phyloP scores from a whole-genome alignment of 257 asterid genomes.

The Rauvolfia tetraphylla region DNA sequence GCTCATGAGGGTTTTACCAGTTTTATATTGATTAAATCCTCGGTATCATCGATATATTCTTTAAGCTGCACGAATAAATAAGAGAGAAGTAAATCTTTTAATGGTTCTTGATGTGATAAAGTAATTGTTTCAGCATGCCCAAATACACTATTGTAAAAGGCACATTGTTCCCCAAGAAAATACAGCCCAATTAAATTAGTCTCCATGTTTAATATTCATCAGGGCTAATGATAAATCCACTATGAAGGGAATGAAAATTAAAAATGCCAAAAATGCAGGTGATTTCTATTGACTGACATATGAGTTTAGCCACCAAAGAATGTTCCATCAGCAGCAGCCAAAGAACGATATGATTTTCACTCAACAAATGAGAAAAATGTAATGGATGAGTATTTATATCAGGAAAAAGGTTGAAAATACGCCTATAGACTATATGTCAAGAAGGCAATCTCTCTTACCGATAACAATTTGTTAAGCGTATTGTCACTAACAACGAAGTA shows the following conservation, averaged over 20 bases:
- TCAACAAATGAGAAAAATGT: neutral
- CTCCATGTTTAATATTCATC: neutral
- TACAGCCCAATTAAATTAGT: neutral
- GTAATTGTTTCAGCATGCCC: neutral
- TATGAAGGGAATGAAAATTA: neutral
- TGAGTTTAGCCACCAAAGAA: neutral
- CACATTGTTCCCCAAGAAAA: neutral
- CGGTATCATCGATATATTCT: slow-evolving; percentile 96
- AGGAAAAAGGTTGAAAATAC: neutral
- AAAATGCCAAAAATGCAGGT: neutral
- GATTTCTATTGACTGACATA: neutral
- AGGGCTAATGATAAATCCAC: no score
- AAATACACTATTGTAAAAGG: neutral
- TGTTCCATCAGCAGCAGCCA: neutral
- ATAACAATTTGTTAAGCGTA: slow-evolving; percentile 78
- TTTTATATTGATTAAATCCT: slow-evolving; percentile 92
- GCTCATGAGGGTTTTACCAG: slow-evolving; percentile 46
- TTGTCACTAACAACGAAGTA: slow-evolving; percentile 81
- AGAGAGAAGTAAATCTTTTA: slow-evolving; percentile 8
- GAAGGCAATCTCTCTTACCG: slow-evolving; percentile 47
- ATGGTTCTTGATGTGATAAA: neutral
- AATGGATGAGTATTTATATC: neutral
- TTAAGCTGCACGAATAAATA: slow-evolving; percentile 64
- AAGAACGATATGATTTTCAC: neutral
- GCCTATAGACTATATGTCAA: neutral